Evolutionary conservation across 495 filamentous ascomycete genomes (phyloP), one percentile per base, ranked within the genome.

Genomic region (Paragyromitra xinjiangensis): DNA sequence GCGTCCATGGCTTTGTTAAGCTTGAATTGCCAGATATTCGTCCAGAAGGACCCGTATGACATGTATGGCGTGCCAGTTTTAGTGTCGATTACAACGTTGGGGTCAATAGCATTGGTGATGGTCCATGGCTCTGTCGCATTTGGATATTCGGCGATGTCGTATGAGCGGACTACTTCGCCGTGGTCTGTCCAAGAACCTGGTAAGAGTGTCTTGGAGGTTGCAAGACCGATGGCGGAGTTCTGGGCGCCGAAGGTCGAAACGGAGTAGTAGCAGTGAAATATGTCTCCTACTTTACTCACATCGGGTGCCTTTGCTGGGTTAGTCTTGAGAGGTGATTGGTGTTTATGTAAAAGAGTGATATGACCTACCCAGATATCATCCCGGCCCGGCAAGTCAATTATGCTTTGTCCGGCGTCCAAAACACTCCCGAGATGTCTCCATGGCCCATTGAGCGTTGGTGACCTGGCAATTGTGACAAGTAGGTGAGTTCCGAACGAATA

Each of bases 261-360:
- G 0, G 88, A 85, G 83, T 93, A 93, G 87, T 92, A 93, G 78
- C 91, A 85, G 79, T 91, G 89, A 83, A 92, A 93, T 0, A 83
- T 85, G 12, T 82, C 82, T 55, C 85, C 86, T 2, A 91, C 82
- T 45, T 88, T 83, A 71, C 85, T 82, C 19, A 92, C 89, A 77
- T 92, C 91, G 0, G 91, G 91, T 11, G 77, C 77, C 73, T 76
- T 12, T 42, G 7, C 0, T 53, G 26, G 62, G 61, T 58, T 39
- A 71, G 22, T 64, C 55, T 12, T 44, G 19, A 22, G n/a, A 2
- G 6, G 37, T 9, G 8, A 55, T 55, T 19, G 19, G 51, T 19
- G 11, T 55, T 24, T 3, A 39, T 40, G 22, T 8, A 16, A 42
- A 50, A 5, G 11, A 3, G 29, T 34, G 22, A 26, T 26, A 58